phyloP scores from a whole-genome alignment of 495 filamentous ascomycete genomes.

The Aspergillus nanangensis region DNA sequence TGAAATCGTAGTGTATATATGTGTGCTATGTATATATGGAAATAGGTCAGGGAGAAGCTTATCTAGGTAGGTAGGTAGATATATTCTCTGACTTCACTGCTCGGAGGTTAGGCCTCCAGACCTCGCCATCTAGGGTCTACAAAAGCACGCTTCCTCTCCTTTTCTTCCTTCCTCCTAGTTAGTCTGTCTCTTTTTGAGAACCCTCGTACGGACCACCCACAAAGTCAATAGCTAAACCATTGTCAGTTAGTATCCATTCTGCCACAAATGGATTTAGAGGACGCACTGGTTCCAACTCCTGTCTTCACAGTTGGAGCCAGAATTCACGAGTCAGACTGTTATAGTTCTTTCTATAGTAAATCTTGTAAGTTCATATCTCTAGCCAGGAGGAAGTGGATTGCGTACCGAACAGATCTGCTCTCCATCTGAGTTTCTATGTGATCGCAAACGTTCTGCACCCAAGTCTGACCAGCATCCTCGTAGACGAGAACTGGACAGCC shows the following conservation, averaged over 20 bases:
- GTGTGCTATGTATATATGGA: too few relatives aligned
- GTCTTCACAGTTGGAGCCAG: not conserved
- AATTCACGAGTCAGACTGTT: not conserved
- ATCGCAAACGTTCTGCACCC: not conserved
- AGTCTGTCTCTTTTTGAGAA: not conserved
- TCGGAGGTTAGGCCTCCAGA: too few relatives aligned
- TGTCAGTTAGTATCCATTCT: not conserved
- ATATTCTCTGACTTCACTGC: too few relatives aligned
- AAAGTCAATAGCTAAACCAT: not conserved
- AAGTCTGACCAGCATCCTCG: not conserved
- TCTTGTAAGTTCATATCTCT: not conserved
- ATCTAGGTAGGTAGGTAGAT: too few relatives aligned
- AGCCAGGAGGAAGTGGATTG: not conserved
- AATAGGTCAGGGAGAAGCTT: too few relatives aligned
- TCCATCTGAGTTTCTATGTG: not conserved
- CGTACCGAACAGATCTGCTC: not conserved
- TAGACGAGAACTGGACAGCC: not conserved
- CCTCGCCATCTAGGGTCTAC: too few relatives aligned
- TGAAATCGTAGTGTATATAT: too few relatives aligned
- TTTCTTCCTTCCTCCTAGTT: too few relatives aligned
- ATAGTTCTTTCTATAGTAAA: not conserved
- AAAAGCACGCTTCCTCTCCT: too few relatives aligned
- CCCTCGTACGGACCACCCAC: not conserved
- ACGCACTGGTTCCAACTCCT: not conserved
- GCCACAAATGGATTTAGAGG: not conserved